phyloP scores from a whole-genome alignment of 306 rosid genomes.

The Cucurbita pepo region DNA sequence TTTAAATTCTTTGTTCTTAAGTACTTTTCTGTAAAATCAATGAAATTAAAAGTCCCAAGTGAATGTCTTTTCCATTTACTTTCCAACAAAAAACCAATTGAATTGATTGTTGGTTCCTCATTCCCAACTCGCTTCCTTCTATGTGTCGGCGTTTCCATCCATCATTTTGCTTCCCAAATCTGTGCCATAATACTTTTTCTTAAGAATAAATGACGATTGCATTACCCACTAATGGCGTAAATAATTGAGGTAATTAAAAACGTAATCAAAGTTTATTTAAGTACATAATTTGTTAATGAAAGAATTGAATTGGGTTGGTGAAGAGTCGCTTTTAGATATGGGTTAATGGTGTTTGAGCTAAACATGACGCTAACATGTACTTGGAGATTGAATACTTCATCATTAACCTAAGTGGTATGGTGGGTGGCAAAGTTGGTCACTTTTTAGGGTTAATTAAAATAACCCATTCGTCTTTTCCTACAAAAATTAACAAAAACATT shows the following conservation, averaged over 20 bases:
- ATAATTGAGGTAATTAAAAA: neutral
- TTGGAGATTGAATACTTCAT: neutral
- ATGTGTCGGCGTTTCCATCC: neutral
- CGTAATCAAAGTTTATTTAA: neutral
- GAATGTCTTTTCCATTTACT: neutral
- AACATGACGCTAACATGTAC: neutral
- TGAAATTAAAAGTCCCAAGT: neutral
- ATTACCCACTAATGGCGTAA: neutral
- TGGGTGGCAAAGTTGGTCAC: neutral
- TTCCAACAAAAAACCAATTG: neutral
- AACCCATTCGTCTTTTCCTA: neutral
- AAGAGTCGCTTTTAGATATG: constrained; percentile 16
- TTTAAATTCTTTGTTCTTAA: neutral
- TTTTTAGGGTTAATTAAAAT: neutral
- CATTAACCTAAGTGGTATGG: constrained; percentile 6
- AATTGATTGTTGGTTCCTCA: neutral
- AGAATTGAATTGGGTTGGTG: constrained; percentile 14
- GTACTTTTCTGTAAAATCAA: neutral
- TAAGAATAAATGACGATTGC: neutral
- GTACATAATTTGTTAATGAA: neutral
- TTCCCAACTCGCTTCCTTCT: neutral
- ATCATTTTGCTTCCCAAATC: neutral
- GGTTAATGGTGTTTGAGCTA: constrained; percentile 12
- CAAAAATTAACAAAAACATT: neutral
- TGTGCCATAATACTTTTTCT: neutral